Evolutionary conservation across 148 eudicot genomes (phyloP).

Genomic region (Chenopodium quinoa): DNA sequence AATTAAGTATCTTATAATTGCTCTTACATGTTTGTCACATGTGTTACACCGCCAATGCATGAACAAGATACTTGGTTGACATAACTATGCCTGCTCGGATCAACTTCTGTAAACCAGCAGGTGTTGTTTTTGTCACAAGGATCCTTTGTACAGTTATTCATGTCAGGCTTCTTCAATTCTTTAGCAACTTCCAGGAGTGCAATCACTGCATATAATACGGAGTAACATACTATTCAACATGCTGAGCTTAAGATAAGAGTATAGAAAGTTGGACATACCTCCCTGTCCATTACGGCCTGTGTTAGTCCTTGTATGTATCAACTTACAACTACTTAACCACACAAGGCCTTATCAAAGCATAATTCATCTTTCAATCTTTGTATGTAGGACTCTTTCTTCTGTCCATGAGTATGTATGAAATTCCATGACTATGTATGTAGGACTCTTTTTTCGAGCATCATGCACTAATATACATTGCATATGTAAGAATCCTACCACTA

Average conservation of each 20-base stretch:
- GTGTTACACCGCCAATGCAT: slow-evolving; percentile 8
- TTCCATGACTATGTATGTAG: too few species aligned
- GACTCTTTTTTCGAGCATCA: too few species aligned
- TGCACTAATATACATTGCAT: too few species aligned
- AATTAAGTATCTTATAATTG: too few species aligned
- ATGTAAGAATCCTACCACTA: too few species aligned
- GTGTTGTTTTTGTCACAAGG: neutral
- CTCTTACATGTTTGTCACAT: slow-evolving; percentile 20
- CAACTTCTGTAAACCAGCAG: slow-evolving; percentile 7
- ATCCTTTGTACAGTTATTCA: neutral
- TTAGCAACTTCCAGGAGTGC: slow-evolving; percentile 1
- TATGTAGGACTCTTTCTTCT: too few species aligned
- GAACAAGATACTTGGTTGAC: slow-evolving; percentile 21
- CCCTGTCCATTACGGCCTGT: neutral
- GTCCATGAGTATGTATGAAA: too few species aligned
- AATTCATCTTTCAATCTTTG: too few species aligned
- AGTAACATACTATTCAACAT: neutral
- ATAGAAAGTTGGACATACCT: neutral
- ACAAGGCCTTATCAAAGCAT: too few species aligned
- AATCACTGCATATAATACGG: neutral
- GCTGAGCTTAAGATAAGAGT: too few species aligned
- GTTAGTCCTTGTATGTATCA: neutral
- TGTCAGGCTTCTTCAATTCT: neutral
- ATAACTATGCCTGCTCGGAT: slow-evolving; percentile 7
- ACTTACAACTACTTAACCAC: too few species aligned